These are phyloP conservation scores for Achaetomium macrosporum DNA, from an alignment of 2,329 filamentous ascomycete genomes.

Conservation along the genomic window DNA sequence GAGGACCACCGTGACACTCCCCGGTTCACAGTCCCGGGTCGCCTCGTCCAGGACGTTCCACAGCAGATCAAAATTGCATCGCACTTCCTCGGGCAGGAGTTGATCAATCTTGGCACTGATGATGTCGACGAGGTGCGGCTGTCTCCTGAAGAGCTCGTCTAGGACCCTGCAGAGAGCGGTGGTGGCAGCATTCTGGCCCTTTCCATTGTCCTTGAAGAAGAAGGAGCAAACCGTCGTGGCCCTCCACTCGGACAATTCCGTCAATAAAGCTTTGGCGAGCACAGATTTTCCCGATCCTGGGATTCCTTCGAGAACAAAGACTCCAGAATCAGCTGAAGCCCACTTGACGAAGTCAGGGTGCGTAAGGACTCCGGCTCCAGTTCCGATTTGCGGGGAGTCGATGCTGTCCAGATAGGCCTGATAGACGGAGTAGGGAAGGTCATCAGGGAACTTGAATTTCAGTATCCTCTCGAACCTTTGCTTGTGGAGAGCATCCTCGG, in stretches of 20 bases:
- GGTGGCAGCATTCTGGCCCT: conserved; percentile 15
- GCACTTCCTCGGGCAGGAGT: conserved; percentile 17
- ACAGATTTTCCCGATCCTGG: conserved; percentile 20
- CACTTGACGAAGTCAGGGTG: conserved; percentile 15
- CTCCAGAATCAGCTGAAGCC: conserved; percentile 9
- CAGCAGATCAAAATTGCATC: conserved; percentile 19
- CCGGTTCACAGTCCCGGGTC: conserved; percentile 11
- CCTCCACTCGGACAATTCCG: conserved; percentile 12
- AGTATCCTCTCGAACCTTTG: conserved; percentile 13
- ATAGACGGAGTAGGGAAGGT: conserved; percentile 18
- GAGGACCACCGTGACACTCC: conserved; percentile 14
- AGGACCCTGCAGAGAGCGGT: conserved; percentile 17
- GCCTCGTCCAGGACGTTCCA: conserved; percentile 15
- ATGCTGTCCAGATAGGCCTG: conserved; percentile 21
- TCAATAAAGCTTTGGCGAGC: conserved; percentile 15
- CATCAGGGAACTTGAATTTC: conserved; percentile 22
- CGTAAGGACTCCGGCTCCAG: conserved; percentile 12
- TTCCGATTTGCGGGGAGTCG: conserved; percentile 12
- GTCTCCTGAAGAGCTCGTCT: conserved; percentile 15
- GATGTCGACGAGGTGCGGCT: conserved; percentile 10
- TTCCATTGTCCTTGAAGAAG: conserved; percentile 21
- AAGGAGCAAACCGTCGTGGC: conserved; percentile 13
- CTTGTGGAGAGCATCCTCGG: conserved; percentile 16
- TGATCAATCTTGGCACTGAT: conserved; percentile 12
- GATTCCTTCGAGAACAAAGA: conserved; percentile 16